Evolutionary conservation across 163 green algal genomes (phyloP).

Genomic region (Trebouxia gelatinosa): DNA sequence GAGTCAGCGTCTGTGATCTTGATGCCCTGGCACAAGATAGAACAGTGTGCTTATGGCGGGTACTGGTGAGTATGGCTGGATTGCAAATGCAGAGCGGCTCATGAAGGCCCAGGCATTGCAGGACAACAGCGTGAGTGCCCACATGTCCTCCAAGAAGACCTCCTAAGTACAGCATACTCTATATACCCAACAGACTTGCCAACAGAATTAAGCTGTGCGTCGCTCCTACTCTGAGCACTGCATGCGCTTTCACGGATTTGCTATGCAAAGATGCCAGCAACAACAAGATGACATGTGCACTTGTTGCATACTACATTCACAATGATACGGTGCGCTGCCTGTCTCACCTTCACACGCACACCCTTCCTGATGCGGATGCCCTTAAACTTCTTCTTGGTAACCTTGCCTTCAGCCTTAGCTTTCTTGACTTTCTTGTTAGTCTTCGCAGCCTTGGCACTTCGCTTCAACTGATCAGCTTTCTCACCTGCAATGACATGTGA

Average conservation of each 20-base stretch:
- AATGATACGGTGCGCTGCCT: not conserved
- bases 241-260: too few relatives aligned
- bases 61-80: conserved; percentile 97
- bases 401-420: conserved; percentile 45
- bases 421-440: conserved; percentile 37
- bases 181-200: not conserved
- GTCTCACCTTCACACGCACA: not conserved
- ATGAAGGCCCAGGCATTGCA: conserved; percentile 99
- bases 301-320: not conserved
- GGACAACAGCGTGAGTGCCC: conserved; percentile 88
- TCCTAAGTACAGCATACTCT: not conserved
- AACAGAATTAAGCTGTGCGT: not conserved
- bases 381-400: conserved; percentile 31
- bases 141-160: conserved; percentile 98
- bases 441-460: conserved; percentile 31
- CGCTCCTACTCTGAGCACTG: too few relatives aligned
- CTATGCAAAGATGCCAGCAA: not conserved
- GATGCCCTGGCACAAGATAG: conserved; percentile 47
- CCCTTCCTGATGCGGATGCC: not conserved
- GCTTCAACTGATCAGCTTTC: conserved; percentile 34
- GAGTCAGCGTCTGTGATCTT: conserved; percentile 49
- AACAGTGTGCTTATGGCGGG: too few relatives aligned
- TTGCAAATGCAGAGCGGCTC: conserved; percentile 98
- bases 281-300: not conserved
- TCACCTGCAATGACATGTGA: conserved; percentile 40